These are phyloP conservation scores for Ramichloridium luteum DNA, from an alignment of 2,329 filamentous ascomycete species.

Conservation along the genomic window DNA sequence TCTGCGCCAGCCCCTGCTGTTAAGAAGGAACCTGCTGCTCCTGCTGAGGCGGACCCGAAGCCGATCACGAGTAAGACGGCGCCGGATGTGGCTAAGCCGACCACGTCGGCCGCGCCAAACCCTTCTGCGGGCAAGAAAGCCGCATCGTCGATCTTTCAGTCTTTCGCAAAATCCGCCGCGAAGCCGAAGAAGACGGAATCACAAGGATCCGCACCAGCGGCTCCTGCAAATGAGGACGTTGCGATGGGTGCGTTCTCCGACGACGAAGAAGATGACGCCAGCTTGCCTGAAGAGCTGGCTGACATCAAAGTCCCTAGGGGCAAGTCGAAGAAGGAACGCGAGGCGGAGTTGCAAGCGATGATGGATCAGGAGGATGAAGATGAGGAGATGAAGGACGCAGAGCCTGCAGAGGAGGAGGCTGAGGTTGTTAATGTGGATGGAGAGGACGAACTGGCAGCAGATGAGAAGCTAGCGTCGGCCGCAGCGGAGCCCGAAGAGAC, in stretches of 20 bases:
- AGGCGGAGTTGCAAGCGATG: slow-evolving; percentile 57
- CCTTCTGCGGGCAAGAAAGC: slow-evolving; percentile 43
- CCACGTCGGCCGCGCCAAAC: slow-evolving; percentile 20
- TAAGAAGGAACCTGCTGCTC: slow-evolving; percentile 8
- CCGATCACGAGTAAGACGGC: slow-evolving; percentile 13
- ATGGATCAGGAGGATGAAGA: slow-evolving; percentile 51
- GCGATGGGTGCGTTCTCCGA: slow-evolving; percentile 29
- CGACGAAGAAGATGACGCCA: slow-evolving; percentile 35
- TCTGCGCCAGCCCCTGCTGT: slow-evolving; percentile 9
- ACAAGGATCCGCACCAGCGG: slow-evolving; percentile 27
- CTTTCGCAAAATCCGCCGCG: slow-evolving; percentile 53
- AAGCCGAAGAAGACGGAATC: slow-evolving; percentile 42
- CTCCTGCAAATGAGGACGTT: slow-evolving; percentile 22
- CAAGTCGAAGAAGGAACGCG: slow-evolving; percentile 46
- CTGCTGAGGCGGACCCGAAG: slow-evolving; percentile 12
- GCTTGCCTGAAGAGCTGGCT: slow-evolving; percentile 11
- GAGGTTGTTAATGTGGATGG: slow-evolving; percentile 12
- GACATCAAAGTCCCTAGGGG: slow-evolving; percentile 14
- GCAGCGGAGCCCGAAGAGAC: slow-evolving; percentile 30
- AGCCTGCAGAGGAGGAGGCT: slow-evolving; percentile 13
- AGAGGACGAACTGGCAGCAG: slow-evolving; percentile 44
- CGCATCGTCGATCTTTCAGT: slow-evolving; percentile 55
- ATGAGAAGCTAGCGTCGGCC: slow-evolving; percentile 34
- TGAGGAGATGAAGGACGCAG: slow-evolving; percentile 13
- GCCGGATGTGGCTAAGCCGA: slow-evolving; percentile 26